Percentiles rank a stretch among this genome's conserved stretches.
phyloP scores from a whole-genome alignment of 345 rosid genomes.

The Eucalyptus erythrocorys region DNA sequence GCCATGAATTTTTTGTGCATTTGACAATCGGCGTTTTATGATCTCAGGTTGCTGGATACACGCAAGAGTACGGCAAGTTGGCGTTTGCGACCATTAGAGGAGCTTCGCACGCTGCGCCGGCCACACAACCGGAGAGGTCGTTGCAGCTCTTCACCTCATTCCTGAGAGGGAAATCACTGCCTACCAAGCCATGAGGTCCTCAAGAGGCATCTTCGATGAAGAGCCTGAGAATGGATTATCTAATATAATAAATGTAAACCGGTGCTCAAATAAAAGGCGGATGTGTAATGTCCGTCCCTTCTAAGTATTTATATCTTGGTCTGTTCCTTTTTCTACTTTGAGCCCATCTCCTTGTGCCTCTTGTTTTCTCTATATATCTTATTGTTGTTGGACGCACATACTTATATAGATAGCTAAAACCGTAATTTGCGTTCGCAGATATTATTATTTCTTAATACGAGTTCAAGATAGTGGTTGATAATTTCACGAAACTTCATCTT shows the following conservation, averaged over 20 bases:
- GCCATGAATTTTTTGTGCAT: neutral
- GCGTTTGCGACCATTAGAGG: conserved; percentile 34
- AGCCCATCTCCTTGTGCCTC: neutral
- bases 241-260: neutral
- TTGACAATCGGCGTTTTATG: neutral
- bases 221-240: neutral
- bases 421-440: too few species aligned
- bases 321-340: neutral
- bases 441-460: too few species aligned
- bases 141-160: conserved; percentile 17
- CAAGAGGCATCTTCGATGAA: neutral
- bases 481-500: too few species aligned
- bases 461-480: too few species aligned
- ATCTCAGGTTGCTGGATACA: conserved; percentile 29
- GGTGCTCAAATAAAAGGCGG: neutral
- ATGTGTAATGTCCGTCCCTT: neutral
- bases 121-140: conserved; percentile 28
- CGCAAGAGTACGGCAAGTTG: conserved; percentile 25
- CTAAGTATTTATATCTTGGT: neutral
- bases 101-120: conserved; percentile 29
- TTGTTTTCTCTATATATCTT: neutral
- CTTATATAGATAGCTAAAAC: too few species aligned
- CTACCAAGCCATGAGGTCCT: neutral
- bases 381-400: neutral
- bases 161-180: conserved; percentile 13